Percentiles rank a stretch among this genome's conserved stretches.
phyloP scores from a whole-genome alignment of 2,329 filamentous ascomycete species.

The Dothidotthia symphoricarpi region DNA sequence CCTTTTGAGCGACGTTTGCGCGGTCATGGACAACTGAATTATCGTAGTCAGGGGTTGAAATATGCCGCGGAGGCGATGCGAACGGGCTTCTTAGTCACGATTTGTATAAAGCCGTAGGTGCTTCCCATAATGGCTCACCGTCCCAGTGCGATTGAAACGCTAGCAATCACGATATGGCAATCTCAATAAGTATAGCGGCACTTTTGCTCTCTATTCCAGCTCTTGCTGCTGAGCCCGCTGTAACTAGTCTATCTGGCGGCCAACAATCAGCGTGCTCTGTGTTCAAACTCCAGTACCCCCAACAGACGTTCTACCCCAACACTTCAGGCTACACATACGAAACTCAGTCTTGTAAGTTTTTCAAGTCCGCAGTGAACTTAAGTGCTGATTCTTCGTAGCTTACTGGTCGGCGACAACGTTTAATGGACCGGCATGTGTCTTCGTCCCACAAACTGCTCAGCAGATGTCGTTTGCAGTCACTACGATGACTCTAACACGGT shows the following conservation, averaged over 20 bases:
- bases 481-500: constrained; percentile 9
- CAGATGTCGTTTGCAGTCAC: constrained; percentile 19
- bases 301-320: constrained; percentile 7
- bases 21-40: too few species aligned
- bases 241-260: constrained; percentile 1
- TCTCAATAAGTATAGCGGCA: not conserved
- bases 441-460: constrained; percentile 16
- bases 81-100: too few species aligned
- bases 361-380: not conserved
- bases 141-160: too few species aligned
- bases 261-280: constrained; percentile 3
- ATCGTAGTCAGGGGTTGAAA: too few species aligned
- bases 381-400: constrained; percentile 1
- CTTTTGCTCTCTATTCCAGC: not conserved
- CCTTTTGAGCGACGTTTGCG: too few species aligned
- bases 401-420: constrained; percentile 14
- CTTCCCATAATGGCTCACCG: too few species aligned
- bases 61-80: too few species aligned
- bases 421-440: constrained; percentile 20
- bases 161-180: not conserved
- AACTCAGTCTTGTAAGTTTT: constrained; percentile 4
- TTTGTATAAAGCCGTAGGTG: too few species aligned
- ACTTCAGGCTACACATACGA: constrained; percentile 6
- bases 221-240: not conserved
- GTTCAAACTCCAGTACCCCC: constrained; percentile 3